These are phyloP conservation scores for Phytophthora podocarpi DNA, from an alignment of 352 stramenopile genomes.

Conservation along the genomic window DNA sequence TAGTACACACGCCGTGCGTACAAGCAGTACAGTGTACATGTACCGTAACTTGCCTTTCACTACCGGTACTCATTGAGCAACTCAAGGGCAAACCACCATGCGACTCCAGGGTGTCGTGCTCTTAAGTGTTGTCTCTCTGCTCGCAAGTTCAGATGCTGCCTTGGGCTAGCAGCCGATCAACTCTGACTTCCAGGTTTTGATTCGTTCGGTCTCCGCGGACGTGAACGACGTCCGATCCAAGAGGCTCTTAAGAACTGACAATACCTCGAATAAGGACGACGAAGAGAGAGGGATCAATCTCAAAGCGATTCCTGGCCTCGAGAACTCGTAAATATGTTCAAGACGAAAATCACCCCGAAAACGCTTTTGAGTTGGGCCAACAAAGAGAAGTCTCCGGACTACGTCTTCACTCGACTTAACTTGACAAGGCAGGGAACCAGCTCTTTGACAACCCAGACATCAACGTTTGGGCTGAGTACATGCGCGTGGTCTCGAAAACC, in stretches of 20 bases:
- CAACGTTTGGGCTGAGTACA: slow-evolving; percentile 7
- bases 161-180: neutral
- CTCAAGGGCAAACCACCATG: too few relatives aligned
- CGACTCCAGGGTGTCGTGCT: too few relatives aligned
- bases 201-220: neutral
- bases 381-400: neutral
- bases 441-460: slow-evolving; percentile 9
- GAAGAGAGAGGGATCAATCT: slow-evolving; percentile 6
- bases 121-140: too few relatives aligned
- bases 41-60: too few relatives aligned
- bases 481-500: neutral
- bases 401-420: neutral
- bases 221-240: neutral
- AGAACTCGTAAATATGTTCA: neutral
- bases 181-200: neutral
- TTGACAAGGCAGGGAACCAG: slow-evolving; percentile 1
- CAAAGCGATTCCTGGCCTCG: neutral
- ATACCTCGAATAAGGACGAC: neutral
- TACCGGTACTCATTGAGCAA: too few relatives aligned
- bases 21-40: too few relatives aligned
- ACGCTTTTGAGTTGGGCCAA: neutral
- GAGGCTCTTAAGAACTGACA: slow-evolving; percentile 4
- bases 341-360: slow-evolving; percentile 1
- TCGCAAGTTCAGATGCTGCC: neutral
- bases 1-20: too few relatives aligned